A percentile compares a stretch with the other conserved stretches of the same genome.
phyloP scores from a whole-genome alignment of 495 filamentous ascomycete species.

The Aspergillus sclerotiicarbonarius region DNA sequence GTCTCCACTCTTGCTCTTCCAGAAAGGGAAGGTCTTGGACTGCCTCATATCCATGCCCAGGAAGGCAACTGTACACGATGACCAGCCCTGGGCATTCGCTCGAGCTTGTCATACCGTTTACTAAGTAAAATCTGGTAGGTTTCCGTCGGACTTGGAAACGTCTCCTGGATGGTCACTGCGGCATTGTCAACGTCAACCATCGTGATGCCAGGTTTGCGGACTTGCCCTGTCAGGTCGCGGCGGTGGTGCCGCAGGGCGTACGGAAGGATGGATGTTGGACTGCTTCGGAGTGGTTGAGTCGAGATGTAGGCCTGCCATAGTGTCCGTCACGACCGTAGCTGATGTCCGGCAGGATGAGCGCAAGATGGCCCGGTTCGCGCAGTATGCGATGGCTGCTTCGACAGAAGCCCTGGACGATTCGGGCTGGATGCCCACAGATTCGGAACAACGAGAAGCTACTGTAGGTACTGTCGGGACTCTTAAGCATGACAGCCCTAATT shows the following conservation, averaged over 20 bases:
- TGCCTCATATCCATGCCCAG: slow-evolving; percentile 11
- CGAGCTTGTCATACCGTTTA: neutral
- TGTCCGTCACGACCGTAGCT: neutral
- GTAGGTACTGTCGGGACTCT: slow-evolving; percentile 39
- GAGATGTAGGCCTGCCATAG: slow-evolving; percentile 39
- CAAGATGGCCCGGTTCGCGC: slow-evolving; percentile 86
- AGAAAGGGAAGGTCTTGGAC: slow-evolving; percentile 23
- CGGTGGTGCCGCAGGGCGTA: slow-evolving; percentile 65
- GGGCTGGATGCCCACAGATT: slow-evolving; percentile 64
- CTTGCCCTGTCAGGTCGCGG: slow-evolving; percentile 82
- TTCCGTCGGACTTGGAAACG: slow-evolving; percentile 75
- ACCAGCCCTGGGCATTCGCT: neutral
- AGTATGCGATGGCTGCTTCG: slow-evolving; percentile 85
- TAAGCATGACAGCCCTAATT: neutral
- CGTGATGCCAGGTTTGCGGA: slow-evolving; percentile 59
- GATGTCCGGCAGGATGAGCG: slow-evolving; percentile 59
- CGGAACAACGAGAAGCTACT: slow-evolving; percentile 63
- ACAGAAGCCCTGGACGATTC: slow-evolving; percentile 86
- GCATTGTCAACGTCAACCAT: slow-evolving; percentile 66
- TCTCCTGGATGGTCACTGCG: slow-evolving; percentile 74
- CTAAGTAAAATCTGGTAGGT: slow-evolving; percentile 42
- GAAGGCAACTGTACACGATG: slow-evolving; percentile 21
- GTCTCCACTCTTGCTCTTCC: slow-evolving; percentile 21
- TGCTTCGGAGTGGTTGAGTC: slow-evolving; percentile 71
- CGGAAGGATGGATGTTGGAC: slow-evolving; percentile 64